Evolutionary conservation across 148 eudicot genomes (phyloP).

Genomic region (Polygonum maritimum): DNA sequence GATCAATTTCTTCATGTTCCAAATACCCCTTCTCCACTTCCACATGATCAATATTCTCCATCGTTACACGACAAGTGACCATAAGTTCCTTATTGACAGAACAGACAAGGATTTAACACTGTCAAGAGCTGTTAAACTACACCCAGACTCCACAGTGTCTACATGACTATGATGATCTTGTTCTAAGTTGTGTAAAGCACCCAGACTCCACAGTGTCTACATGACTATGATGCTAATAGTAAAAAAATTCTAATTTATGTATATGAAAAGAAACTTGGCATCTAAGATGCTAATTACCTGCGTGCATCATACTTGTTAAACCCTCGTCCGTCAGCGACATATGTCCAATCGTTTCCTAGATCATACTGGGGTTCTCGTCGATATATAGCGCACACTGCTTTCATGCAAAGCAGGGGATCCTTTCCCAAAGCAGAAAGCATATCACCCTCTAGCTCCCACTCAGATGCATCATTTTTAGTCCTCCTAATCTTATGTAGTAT

Average conservation of each 20-base stretch:
- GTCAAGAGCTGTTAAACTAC: neutral
- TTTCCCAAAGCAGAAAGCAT: constrained; percentile 83
- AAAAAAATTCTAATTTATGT: too few species aligned
- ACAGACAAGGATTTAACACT: neutral
- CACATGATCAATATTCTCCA: neutral
- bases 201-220: too few species aligned
- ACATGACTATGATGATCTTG: too few species aligned
- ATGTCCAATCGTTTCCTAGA: constrained; percentile 20
- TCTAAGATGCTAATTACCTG: constrained; percentile 28
- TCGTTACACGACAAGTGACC: neutral
- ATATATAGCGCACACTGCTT: constrained; percentile 76
- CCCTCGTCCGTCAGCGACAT: constrained; percentile 32
- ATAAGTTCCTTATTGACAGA: neutral
- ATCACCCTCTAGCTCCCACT: constrained; percentile 67
- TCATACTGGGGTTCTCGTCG: constrained; percentile 53
- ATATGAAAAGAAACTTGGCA: too few species aligned
- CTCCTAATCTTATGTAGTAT: constrained; percentile 45
- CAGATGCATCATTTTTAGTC: constrained; percentile 22
- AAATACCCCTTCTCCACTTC: neutral
- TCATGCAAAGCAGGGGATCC: constrained; percentile 65
- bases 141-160: too few species aligned
- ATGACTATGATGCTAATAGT: too few species aligned
- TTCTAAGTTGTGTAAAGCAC: too few species aligned
- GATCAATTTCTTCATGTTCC: neutral
- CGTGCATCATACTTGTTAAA: constrained; percentile 62